These are phyloP conservation scores for Eleusine coracana DNA, from an alignment of 176 grass and related monocot species.

Conservation along the genomic window DNA sequence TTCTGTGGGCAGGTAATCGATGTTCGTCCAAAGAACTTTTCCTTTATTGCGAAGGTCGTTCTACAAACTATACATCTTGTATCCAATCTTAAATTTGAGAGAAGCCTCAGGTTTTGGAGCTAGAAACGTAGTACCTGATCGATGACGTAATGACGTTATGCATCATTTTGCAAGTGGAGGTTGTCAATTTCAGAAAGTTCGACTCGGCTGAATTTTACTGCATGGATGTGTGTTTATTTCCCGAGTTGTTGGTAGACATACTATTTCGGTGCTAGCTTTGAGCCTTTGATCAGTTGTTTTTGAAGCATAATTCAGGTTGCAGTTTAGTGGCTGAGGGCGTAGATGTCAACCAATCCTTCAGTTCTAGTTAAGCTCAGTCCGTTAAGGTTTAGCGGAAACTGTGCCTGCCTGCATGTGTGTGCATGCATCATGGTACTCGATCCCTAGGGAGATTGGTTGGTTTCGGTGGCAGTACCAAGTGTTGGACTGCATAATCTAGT, in stretches of 20 bases:
- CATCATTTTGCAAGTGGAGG: not conserved
- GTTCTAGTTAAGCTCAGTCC: slow-evolving; percentile 44
- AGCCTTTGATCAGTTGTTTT: not conserved
- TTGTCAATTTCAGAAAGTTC: not conserved
- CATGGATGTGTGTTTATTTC: not conserved
- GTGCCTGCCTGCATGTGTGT: slow-evolving; percentile 56
- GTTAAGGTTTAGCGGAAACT: slow-evolving; percentile 46
- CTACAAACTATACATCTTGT: not conserved
- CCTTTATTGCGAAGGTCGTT: too few relatives aligned
- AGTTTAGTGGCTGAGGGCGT: slow-evolving; percentile 24
- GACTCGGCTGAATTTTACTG: not conserved
- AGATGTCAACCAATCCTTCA: slow-evolving; percentile 65
- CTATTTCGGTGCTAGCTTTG: not conserved
- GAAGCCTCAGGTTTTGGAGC: not conserved
- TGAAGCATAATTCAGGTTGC: slow-evolving; percentile 20
- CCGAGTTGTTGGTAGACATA: not conserved
- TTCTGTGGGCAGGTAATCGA: not conserved
- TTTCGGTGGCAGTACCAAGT: slow-evolving; percentile 40
- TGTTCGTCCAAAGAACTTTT: too few relatives aligned
- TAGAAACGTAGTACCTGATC: too few relatives aligned
- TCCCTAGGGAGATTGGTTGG: slow-evolving; percentile 51
- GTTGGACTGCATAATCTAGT: slow-evolving; percentile 40
- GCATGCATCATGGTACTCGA: slow-evolving; percentile 12
- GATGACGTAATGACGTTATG: too few relatives aligned
- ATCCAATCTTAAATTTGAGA: not conserved